Evolutionary conservation across 306 rosid species (phyloP).

Genomic region (Mimosa bimucronata): DNA sequence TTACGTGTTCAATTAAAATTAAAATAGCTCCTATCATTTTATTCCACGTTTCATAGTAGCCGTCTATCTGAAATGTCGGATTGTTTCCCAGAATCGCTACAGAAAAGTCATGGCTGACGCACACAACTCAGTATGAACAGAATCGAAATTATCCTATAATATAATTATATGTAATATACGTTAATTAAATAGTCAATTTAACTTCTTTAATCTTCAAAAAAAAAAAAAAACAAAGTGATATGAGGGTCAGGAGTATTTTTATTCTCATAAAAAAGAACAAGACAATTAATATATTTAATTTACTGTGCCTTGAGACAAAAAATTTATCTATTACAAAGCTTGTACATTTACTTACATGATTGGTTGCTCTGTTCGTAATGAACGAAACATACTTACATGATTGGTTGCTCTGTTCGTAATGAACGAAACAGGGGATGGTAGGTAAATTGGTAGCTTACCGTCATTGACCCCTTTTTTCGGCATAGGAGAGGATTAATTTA

Average conservation of each 20-base stretch:
- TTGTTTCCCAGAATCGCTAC: slow-evolving; percentile 10
- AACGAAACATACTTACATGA: background rate
- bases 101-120: background rate
- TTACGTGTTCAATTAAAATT: background rate
- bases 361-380: background rate
- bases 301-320: background rate
- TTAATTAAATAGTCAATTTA: too few species aligned
- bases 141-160: background rate
- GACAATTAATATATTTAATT: background rate
- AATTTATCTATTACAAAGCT: background rate
- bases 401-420: background rate
- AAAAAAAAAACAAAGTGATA: too few species aligned
- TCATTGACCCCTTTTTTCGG: too few species aligned
- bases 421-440: background rate
- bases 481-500: background rate
- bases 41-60: background rate
- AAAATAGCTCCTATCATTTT: background rate
- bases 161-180: too few species aligned
- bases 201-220: too few species aligned
- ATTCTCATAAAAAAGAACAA: too few species aligned
- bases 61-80: background rate
- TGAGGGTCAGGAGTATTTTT: too few species aligned
- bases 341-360: background rate
- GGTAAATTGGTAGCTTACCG: too few species aligned
- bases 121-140: background rate